phyloP scores from a whole-genome alignment of 139 green algal genomes.

The Microglena sp. region DNA sequence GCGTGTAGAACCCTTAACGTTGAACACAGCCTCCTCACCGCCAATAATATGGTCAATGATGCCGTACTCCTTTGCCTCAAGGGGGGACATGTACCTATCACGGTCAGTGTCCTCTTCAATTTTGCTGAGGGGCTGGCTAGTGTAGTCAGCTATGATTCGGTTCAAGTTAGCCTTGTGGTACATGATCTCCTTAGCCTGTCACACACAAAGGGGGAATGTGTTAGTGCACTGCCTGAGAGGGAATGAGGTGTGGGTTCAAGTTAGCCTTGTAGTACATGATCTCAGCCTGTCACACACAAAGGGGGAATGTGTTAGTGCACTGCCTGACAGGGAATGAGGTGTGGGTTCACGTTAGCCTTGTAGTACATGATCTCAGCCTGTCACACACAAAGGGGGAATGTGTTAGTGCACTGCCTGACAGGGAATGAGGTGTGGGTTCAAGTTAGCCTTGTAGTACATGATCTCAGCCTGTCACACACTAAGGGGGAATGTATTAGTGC shows the following conservation, averaged over 20 bases:
- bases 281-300: conserved; percentile 59
- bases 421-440: conserved; percentile 8
- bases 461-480: conserved; percentile 58
- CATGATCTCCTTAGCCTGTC: conserved; percentile 97
- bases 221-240: not conserved
- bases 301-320: not conserved
- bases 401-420: not conserved
- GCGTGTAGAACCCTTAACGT: conserved; percentile 32
- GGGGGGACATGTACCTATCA: conserved; percentile 93
- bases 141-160: conserved; percentile 91
- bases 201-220: not conserved
- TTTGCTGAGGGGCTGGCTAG: conserved; percentile 60
- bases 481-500: not conserved
- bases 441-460: conserved; percentile 12
- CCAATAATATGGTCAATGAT: conserved; percentile 96
- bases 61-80: conserved; percentile 93
- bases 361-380: conserved; percentile 51
- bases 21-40: conserved; percentile 73
- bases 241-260: conserved; percentile 6
- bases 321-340: not conserved
- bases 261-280: conserved; percentile 15
- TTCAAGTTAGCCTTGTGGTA: conserved; percentile 99
- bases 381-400: not conserved
- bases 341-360: conserved; percentile 13
- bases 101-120: conserved; percentile 97